Evolutionary conservation across 345 rosid genomes (phyloP).

Genomic region (Syzygium jambos): DNA sequence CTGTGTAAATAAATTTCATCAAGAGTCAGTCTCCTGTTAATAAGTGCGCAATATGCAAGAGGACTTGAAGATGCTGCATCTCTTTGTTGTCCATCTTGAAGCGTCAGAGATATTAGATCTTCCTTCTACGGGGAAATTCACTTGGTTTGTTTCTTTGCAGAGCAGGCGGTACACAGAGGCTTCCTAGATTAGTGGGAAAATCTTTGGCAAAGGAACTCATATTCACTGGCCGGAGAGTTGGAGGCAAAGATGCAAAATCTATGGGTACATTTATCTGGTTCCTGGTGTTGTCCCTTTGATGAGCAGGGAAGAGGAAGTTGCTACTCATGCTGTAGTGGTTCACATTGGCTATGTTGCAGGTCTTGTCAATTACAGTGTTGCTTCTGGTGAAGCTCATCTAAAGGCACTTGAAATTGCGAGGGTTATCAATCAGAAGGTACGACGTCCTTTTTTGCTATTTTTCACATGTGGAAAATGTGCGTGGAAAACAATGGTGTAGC

Average conservation of each 20-base stretch:
- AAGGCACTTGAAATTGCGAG: constrained; percentile 83
- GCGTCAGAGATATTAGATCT: neutral
- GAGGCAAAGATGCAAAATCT: constrained; percentile 58
- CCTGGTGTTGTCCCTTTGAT: neutral
- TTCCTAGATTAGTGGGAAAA: constrained; percentile 77
- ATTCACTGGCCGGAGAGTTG: constrained; percentile 67
- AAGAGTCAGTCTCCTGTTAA: neutral
- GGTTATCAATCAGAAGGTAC: constrained; percentile 73
- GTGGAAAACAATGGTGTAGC: neutral
- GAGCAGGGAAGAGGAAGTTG: neutral
- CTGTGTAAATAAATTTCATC: neutral
- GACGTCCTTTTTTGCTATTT: neutral
- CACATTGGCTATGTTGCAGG: constrained; percentile 24
- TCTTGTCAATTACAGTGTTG: constrained; percentile 65
- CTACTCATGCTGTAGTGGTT: neutral
- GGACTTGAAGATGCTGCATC: neutral
- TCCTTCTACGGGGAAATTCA: neutral
- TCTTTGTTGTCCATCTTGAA: neutral
- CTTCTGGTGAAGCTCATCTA: constrained; percentile 57
- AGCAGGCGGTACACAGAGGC: constrained; percentile 93
- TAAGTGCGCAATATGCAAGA: neutral
- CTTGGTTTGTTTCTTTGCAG: constrained; percentile 20
- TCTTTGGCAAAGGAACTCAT: constrained; percentile 79
- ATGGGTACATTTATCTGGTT: constrained; percentile 31
- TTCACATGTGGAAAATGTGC: neutral